Evolutionary conservation across 208 protist genomes (phyloP).

Genomic region (Herpetomonas muscarum): DNA sequence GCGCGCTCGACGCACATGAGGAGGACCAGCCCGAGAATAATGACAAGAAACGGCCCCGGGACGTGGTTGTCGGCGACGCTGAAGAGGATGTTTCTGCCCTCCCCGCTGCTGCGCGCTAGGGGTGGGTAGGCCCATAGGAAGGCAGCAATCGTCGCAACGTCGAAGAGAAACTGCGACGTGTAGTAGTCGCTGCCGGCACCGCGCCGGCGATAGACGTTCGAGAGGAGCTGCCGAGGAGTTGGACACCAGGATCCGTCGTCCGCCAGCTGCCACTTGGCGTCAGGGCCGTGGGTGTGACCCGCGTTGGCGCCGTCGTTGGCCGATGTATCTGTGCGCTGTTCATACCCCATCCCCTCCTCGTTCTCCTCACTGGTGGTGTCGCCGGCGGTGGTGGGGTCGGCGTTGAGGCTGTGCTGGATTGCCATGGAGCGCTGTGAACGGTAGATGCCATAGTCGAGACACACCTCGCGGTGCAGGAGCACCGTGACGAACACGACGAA

Average conservation of each 20-base stretch:
- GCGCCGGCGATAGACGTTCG: conserved; percentile 18
- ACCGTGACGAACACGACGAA: conserved; percentile 23
- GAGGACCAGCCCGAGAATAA: conserved; percentile 44
- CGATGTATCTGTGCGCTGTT: no score
- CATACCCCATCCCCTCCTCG: background rate
- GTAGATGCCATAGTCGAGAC: conserved; percentile 16
- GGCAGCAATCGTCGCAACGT: conserved; percentile 28
- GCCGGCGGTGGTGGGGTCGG: background rate
- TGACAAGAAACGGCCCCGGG: conserved; percentile 58
- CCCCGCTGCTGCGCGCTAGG: conserved; percentile 21
- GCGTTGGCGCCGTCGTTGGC: background rate
- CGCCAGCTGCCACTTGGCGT: background rate
- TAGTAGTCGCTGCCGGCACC: conserved; percentile 62
- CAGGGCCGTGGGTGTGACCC: background rate
- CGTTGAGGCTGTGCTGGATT: background rate
- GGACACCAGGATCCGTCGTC: background rate
- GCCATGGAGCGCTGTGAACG: background rate
- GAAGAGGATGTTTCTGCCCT: conserved; percentile 35
- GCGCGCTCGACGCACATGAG: conserved; percentile 58
- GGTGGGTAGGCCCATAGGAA: conserved; percentile 55
- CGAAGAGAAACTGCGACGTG: conserved; percentile 38
- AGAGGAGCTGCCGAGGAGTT: conserved; percentile 1
- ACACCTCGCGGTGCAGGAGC: conserved; percentile 17
- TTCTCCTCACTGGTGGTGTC: background rate
- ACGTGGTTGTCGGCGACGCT: conserved; percentile 65